A percentile compares a stretch with the other conserved stretches of the same genome.
Evolutionary conservation across 2,329 filamentous ascomycete genomes (phyloP).

Genomic region (Cladophialophora bantiana): DNA sequence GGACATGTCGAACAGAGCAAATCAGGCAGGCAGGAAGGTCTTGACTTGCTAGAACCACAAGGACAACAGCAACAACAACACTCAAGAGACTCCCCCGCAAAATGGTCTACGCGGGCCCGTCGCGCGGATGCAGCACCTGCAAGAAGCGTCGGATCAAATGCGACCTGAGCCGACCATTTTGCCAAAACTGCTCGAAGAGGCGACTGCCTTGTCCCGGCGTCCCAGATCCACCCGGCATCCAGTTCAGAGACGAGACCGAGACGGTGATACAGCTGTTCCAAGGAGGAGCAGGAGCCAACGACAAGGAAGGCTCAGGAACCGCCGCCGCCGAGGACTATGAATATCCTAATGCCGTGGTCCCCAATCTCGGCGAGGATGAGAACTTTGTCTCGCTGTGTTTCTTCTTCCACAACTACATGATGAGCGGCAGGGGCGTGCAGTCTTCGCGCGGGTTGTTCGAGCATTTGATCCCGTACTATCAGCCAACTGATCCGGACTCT

Average conservation of each 20-base stretch:
- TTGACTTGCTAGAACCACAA: too few species aligned
- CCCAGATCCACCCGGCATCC: conserved; percentile 2
- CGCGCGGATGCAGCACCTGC: conserved; percentile 1
- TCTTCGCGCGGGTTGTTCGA: conserved; percentile 12
- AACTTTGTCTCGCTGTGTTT: conserved; percentile 12
- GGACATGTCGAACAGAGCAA: neutral
- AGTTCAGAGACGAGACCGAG: conserved; percentile 8
- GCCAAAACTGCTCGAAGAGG: conserved; percentile 15
- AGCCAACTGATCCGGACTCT: neutral
- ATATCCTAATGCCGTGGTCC: conserved; percentile 5
- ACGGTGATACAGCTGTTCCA: conserved; percentile 9
- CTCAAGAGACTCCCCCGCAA: neutral
- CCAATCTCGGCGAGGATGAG: conserved; percentile 10
- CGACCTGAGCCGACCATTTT: neutral
- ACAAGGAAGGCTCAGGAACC: neutral
- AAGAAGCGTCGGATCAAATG: conserved; percentile 3
- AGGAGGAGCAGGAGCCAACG: neutral
- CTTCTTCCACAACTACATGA: conserved; percentile 14
- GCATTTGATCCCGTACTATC: conserved; percentile 10
- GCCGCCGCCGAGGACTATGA: neutral
- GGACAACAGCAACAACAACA: neutral
- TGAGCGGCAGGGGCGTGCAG: conserved; percentile 3
- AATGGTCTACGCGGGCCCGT: conserved; percentile 14
- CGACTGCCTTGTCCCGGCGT: conserved; percentile 8
- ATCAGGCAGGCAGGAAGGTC: neutral